phyloP scores from a whole-genome alignment of 768 basidiomycete genomes.

The Cytidiella melzeri region DNA sequence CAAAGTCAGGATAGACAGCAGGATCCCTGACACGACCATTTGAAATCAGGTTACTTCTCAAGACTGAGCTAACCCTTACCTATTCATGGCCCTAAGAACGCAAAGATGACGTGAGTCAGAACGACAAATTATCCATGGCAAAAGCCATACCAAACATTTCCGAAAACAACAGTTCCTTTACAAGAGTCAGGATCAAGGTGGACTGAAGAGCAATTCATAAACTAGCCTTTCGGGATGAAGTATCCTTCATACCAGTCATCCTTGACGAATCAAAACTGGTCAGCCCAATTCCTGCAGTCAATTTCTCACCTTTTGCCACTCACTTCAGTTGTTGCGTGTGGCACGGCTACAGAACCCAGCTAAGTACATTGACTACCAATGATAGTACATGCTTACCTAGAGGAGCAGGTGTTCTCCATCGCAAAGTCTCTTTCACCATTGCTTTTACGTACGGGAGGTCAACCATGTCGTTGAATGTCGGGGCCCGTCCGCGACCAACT shows the following conservation, averaged over 20 bases:
- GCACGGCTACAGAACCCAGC: neutral
- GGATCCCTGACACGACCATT: slow-evolving; percentile 20
- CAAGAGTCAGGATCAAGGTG: neutral
- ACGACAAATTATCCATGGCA: too few species aligned
- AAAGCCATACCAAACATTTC: neutral
- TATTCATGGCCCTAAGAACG: neutral
- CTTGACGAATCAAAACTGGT: too few species aligned
- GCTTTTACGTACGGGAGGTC: slow-evolving; percentile 19
- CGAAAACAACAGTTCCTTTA: neutral
- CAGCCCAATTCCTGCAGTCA: too few species aligned
- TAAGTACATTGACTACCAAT: too few species aligned
- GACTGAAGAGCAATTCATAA: neutral
- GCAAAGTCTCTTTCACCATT: slow-evolving; percentile 17
- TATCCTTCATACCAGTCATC: neutral
- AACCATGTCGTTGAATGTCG: slow-evolving; percentile 8
- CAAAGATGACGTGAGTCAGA: neutral
- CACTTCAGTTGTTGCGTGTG: neutral
- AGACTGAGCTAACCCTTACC: neutral
- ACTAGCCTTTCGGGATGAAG: neutral
- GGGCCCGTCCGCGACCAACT: slow-evolving; percentile 2
- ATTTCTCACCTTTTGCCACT: too few species aligned
- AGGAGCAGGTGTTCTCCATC: slow-evolving; percentile 15
- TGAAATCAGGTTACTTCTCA: neutral
- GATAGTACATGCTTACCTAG: slow-evolving; percentile 3
- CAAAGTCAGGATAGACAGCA: slow-evolving; percentile 26